Percentiles rank a stretch among this genome's conserved stretches.
These are phyloP conservation scores for Panellus pusillus DNA, from an alignment of 768 basidiomycete genomes.

Conservation along the genomic window DNA sequence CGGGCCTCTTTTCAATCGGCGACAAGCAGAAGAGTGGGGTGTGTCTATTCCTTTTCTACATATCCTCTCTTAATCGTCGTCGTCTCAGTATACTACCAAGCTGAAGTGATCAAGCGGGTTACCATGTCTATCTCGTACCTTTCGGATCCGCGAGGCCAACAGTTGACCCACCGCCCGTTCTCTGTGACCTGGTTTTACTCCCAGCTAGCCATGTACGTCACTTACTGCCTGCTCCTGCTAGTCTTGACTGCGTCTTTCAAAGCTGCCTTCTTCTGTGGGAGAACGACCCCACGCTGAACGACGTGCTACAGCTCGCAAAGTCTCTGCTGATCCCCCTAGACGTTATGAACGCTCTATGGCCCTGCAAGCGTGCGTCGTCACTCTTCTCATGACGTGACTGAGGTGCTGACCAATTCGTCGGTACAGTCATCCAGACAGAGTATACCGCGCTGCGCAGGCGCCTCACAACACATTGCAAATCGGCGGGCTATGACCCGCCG, in stretches of 20 bases:
- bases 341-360: constrained; percentile 70
- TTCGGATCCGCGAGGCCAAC: constrained; percentile 5
- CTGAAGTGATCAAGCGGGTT: constrained; percentile 12
- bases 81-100: constrained; percentile 3
- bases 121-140: constrained; percentile 10
- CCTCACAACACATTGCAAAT: constrained; percentile 48
- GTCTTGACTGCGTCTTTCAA: neutral
- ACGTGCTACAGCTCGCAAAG: constrained; percentile 68
- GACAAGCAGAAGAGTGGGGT: constrained; percentile 21
- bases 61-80: neutral
- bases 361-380: constrained; percentile 43
- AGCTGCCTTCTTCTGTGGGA: constrained; percentile 71
- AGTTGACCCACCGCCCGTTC: constrained; percentile 11
- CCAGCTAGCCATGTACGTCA: constrained; percentile 16
- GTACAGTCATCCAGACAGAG: constrained; percentile 46
- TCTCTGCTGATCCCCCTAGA: constrained; percentile 63
- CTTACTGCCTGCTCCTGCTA: too few species aligned
- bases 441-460: constrained; percentile 50
- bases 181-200: constrained; percentile 16
- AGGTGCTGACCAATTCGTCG: neutral
- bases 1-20: constrained; percentile 13
- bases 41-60: neutral
- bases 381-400: neutral
- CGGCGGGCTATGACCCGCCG: constrained; percentile 42
- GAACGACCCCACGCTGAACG: constrained; percentile 54